Evolutionary conservation across 2,329 filamentous ascomycete species (phyloP).

Genomic region (Cadophora malorum): DNA sequence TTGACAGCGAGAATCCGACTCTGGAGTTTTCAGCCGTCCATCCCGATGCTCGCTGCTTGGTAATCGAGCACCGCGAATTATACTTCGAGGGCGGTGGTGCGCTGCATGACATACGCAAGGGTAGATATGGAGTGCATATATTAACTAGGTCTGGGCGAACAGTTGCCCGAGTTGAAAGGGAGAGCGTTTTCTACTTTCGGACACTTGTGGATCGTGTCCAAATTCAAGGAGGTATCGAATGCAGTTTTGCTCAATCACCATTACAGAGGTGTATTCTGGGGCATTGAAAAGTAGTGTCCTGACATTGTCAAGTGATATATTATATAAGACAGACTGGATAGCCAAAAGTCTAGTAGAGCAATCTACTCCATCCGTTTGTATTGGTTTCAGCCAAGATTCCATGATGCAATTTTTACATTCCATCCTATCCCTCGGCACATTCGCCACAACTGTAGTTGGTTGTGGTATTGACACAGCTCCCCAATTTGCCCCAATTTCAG

Average conservation of each 20-base stretch:
- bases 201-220: neutral
- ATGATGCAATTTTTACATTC: neutral
- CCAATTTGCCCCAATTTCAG: conserved; percentile 26
- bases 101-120: neutral
- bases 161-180: neutral
- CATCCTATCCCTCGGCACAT: neutral
- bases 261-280: neutral
- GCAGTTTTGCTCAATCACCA: conserved; percentile 2
- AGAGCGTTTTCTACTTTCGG: conserved; percentile 17
- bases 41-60: conserved; percentile 12
- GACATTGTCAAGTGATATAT: neutral
- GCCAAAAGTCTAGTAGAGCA: neutral
- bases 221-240: neutral
- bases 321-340: neutral
- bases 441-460: neutral
- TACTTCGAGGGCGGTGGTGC: too few species aligned
- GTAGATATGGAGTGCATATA: neutral
- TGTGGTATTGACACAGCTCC: conserved; percentile 22
- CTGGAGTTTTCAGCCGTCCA: neutral
- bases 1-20: neutral
- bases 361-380: neutral
- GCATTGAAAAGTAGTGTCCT: neutral
- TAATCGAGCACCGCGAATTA: conserved; percentile 7
- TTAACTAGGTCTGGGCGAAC: neutral
- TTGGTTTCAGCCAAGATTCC: neutral